phyloP scores from a whole-genome alignment of 352 stramenopile genomes.

The Phytopythium ostracodes region DNA sequence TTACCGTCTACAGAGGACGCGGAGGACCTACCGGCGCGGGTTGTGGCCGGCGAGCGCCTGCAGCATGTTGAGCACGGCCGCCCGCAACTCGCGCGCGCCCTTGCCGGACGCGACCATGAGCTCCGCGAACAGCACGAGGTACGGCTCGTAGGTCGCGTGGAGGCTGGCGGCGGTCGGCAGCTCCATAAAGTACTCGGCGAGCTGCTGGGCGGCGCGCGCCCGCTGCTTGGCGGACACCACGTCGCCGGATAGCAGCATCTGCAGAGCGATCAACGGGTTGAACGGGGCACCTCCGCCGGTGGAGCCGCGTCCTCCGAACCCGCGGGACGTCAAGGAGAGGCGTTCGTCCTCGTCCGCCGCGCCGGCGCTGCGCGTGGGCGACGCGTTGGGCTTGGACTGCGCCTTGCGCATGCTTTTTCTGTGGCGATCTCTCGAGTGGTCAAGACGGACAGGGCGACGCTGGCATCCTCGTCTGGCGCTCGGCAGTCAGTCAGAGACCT shows the following conservation, averaged over 20 bases:
- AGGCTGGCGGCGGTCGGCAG: conserved; percentile 23
- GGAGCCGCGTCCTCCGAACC: background rate
- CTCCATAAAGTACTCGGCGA: conserved; percentile 29
- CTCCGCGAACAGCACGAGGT: conserved; percentile 33
- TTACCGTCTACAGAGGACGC: too few species aligned
- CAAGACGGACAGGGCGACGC: conserved; percentile 15
- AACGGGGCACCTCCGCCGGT: conserved; percentile 10
- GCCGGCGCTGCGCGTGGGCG: conserved; percentile 1
- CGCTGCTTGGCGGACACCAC: conserved; percentile 33
- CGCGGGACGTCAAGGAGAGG: background rate
- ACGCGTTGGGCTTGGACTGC: background rate
- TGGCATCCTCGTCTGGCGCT: conserved; percentile 21
- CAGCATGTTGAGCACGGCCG: conserved; percentile 33
- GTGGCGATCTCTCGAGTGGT: background rate
- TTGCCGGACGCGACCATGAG: conserved; percentile 27
- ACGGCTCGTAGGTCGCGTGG: conserved; percentile 46
- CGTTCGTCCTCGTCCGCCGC: conserved; percentile 12
- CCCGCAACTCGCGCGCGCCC: conserved; percentile 29
- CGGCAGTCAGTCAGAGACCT: background rate
- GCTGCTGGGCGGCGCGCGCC: conserved; percentile 36
- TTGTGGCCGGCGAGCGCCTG: conserved; percentile 36
- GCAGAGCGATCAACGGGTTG: conserved; percentile 39
- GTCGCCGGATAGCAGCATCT: conserved; percentile 40
- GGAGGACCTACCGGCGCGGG: conserved; percentile 25
- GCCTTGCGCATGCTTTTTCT: background rate